Evolutionary conservation across 768 basidiomycete species (phyloP), one percentile per base, ranked within the genome.

Genomic region (Tephrocybe sp.): DNA sequence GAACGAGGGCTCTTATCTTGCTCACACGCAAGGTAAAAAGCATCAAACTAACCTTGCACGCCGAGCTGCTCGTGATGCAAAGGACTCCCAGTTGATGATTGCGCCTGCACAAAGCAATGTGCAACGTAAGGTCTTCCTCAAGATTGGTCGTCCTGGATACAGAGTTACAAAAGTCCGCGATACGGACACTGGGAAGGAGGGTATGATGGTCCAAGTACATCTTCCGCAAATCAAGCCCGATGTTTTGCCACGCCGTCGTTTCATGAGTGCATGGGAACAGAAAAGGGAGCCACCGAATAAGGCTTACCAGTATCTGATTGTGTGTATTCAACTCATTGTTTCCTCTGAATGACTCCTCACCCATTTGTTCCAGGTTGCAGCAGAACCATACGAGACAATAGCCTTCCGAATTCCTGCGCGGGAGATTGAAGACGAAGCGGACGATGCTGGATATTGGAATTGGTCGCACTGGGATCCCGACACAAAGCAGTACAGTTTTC

Each of bases 401-500:
- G 92, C 94, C n/a, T 98, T 98, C 77, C 91, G 95, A 14, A 93
- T 99, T 62, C 97, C 96, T 40, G 90, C 97, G 20, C 84, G 92
- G 45, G 95, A 98, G 70, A 95, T 99, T 54, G 95, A 98, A 69
- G 92, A 96, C 61, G 92, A 93, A 62, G 82, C 89, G 40, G 87
- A 92, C 53, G 92, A 95, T 60, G 89, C 87, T 23, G 86, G 87
- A 13, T 90, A 86, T 58, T 93, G 89, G 89, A 92, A 91, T 61
- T 99, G 97, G 97, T 95, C 95, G 35, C 91, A 98, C 63, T 98
- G 96, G 97, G 97, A 98, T 66, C 84, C 90, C n/a, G 96, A 99
- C 66, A 96, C 94, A 45, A 98, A 98, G 71, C 93, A 97, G 70
- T 96, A 94, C 68, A 92, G 87, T 66, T 95, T 96, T 77, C 95